Conservation (phyloP, 768 basidiomycete genomes). For the Boletus subparvulus region DNA sequence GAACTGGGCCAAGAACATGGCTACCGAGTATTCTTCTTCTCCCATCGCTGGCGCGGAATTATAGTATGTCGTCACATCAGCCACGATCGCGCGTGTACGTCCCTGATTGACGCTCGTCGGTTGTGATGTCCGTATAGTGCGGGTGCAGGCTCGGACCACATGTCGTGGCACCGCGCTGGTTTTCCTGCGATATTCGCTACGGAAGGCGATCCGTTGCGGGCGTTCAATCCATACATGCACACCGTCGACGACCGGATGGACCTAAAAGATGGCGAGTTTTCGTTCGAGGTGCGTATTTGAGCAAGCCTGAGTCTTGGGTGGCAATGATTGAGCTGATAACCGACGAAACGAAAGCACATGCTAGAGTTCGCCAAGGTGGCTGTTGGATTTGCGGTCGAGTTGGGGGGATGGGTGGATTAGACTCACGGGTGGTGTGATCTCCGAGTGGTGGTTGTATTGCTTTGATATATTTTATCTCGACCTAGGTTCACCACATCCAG, state of each 20-base stretch:
- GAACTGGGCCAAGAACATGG: slow-evolving; percentile 33
- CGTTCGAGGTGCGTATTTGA: slow-evolving; percentile 30
- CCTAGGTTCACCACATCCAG: too few relatives aligned
- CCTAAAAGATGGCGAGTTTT: slow-evolving; percentile 40
- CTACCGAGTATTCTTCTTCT: slow-evolving; percentile 30
- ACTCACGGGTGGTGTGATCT: background rate
- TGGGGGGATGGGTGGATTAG: slow-evolving; percentile 27
- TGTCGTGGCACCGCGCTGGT: slow-evolving; percentile 43
- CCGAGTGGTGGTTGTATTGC: too few relatives aligned
- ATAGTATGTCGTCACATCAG: slow-evolving; percentile 27
- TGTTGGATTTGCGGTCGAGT: slow-evolving; percentile 56
- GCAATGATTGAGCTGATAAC: background rate
- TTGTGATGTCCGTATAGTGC: slow-evolving; percentile 11
- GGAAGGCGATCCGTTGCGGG: slow-evolving; percentile 41
- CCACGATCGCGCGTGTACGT: too few relatives aligned
- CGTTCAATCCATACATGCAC: slow-evolving; percentile 44
- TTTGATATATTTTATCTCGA: too few relatives aligned
- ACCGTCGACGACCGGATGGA: slow-evolving; percentile 26
- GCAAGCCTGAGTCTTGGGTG: background rate
- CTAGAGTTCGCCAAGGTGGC: slow-evolving; percentile 62
- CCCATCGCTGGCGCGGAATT: slow-evolving; percentile 17
- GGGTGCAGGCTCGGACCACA: slow-evolving; percentile 46
- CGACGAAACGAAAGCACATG: slow-evolving; percentile 43
- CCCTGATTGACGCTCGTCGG: background rate
- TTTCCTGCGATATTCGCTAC: slow-evolving; percentile 42